Conservation (phyloP, 495 filamentous ascomycete species). For the Halenospora varia region DNA sequence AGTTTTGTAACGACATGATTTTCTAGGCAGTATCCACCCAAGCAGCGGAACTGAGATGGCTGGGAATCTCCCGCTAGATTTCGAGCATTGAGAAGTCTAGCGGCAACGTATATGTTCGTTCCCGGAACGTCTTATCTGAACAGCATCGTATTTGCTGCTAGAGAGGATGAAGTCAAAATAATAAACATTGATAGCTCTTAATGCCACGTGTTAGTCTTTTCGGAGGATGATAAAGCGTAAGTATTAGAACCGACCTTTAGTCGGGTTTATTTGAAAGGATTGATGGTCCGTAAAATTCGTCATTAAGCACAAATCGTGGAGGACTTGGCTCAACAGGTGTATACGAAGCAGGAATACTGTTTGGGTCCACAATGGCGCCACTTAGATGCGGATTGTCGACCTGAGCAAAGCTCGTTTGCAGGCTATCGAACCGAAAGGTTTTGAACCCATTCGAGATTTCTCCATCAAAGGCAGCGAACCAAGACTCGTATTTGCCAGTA, state of each 20-base stretch:
- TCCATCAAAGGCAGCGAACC: not conserved
- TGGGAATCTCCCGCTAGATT: too few species aligned
- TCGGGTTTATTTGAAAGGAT: not conserved
- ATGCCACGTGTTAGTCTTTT: too few species aligned
- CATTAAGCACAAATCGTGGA: not conserved
- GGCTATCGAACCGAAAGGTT: not conserved
- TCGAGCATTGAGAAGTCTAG: too few species aligned
- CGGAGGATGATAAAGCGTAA: too few species aligned
- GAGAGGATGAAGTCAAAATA: too few species aligned
- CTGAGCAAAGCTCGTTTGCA: not conserved
- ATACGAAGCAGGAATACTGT: not conserved
- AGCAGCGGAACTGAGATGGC: too few species aligned
- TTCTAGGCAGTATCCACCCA: too few species aligned
- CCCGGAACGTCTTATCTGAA: too few species aligned
- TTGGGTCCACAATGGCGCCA: not conserved
- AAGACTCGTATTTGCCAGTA: not conserved
- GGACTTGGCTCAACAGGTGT: not conserved
- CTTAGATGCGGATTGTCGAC: not conserved
- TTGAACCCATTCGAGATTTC: not conserved
- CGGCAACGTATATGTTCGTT: too few species aligned
- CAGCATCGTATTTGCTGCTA: too few species aligned
- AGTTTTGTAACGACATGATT: too few species aligned
- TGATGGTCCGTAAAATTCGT: not conserved
- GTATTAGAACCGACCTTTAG: not conserved
- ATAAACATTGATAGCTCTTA: too few species aligned